These are phyloP conservation scores for Saccharomycopsis lassenensis DNA, from an alignment of 805 yeast species.

Conservation along the genomic window DNA sequence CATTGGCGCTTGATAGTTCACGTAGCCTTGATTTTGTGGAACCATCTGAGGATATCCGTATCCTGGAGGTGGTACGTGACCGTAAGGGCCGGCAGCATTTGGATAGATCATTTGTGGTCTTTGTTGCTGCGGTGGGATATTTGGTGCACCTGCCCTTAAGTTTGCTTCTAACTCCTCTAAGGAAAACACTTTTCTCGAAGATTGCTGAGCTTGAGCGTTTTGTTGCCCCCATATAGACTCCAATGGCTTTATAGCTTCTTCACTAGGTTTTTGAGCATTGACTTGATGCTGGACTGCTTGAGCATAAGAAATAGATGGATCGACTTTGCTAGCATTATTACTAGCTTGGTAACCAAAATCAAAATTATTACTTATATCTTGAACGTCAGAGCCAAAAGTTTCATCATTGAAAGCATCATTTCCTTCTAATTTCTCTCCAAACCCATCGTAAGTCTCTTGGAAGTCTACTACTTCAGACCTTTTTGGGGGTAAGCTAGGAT, in stretches of 20 bases:
- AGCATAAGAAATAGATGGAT: conserved; percentile 31
- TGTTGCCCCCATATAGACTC: conserved; percentile 53
- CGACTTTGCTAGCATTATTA: conserved; percentile 21
- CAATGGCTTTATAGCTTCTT: conserved; percentile 50
- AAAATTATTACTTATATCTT: conserved; percentile 46
- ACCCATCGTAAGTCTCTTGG: conserved; percentile 75
- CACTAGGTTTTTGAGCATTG: conserved; percentile 33
- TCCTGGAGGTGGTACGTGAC: conserved; percentile 19
- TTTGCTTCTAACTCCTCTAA: conserved; percentile 82
- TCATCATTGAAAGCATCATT: conserved; percentile 76
- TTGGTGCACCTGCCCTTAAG: conserved; percentile 32
- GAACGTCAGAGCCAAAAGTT: conserved; percentile 55
- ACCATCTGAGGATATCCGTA: conserved; percentile 2
- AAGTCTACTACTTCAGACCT: conserved; percentile 47
- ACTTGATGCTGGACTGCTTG: conserved; percentile 33
- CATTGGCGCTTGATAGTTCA: conserved; percentile 9
- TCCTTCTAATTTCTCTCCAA: conserved; percentile 56
- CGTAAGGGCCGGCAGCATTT: conserved; percentile 20
- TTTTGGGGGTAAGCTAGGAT: conserved; percentile 29
- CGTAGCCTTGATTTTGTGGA: neutral
- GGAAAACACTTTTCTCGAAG: conserved; percentile 43
- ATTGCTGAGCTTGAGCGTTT: conserved; percentile 12
- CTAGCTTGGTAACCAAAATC: conserved; percentile 38
- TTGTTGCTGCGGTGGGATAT: conserved; percentile 17
- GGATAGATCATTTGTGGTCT: conserved; percentile 19